phyloP scores from a whole-genome alignment of 805 yeast species.

The Suhomyces prunicola region DNA sequence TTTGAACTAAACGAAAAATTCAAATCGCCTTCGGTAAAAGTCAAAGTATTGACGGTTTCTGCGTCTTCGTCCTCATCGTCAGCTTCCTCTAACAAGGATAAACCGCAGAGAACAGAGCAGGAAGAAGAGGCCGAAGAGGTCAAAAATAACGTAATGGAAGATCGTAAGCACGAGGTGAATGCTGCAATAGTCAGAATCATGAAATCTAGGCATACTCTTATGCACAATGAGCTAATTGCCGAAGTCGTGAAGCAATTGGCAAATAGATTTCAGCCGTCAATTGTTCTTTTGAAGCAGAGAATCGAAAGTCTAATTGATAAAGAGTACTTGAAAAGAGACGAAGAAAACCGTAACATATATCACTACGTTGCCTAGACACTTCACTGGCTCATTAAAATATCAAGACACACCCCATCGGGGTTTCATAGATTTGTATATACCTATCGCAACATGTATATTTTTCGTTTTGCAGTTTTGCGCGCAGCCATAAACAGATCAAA shows the following conservation, averaged over 20 bases:
- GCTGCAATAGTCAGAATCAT: slow-evolving; percentile 87
- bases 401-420: not conserved
- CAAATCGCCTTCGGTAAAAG: slow-evolving; percentile 61
- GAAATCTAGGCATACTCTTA: slow-evolving; percentile 65
- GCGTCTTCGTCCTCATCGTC: slow-evolving; percentile 24
- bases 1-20: slow-evolving; percentile 69
- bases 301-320: slow-evolving; percentile 74
- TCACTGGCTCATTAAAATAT: not conserved
- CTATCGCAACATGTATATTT: not conserved
- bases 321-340: slow-evolving; percentile 76
- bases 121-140: slow-evolving; percentile 55
- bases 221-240: slow-evolving; percentile 63
- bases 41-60: slow-evolving; percentile 72
- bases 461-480: not conserved
- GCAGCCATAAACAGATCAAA: not conserved
- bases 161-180: slow-evolving; percentile 66
- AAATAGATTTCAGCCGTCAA: slow-evolving; percentile 66
- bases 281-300: slow-evolving; percentile 63
- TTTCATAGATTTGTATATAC: not conserved
- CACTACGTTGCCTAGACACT: slow-evolving; percentile 55
- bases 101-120: slow-evolving; percentile 40
- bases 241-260: slow-evolving; percentile 60
- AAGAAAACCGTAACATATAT: slow-evolving; percentile 55
- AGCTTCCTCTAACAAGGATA: slow-evolving; percentile 9
- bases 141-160: slow-evolving; percentile 53